These are phyloP conservation scores for Silybum marianum DNA, from an alignment of 129 eudicot genomes.

Conservation along the genomic window DNA sequence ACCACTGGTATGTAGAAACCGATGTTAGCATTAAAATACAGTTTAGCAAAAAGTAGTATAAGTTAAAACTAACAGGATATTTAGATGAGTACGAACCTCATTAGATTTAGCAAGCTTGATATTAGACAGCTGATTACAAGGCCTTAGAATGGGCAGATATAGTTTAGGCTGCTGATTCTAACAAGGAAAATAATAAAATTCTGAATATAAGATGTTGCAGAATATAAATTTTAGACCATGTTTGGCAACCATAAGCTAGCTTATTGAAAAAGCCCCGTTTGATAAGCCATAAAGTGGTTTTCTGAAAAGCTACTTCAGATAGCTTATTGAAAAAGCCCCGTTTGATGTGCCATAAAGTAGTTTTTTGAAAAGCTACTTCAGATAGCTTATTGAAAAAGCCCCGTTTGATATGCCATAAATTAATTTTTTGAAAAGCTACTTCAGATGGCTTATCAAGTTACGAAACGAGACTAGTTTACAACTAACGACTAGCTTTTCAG, in stretches of 20 bases:
- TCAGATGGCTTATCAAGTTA: not conserved
- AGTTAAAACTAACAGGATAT: not conserved
- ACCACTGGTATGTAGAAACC: slow-evolving; percentile 61
- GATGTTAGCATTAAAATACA: slow-evolving; percentile 9
- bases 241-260: not conserved
- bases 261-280: not conserved
- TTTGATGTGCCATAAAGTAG: not conserved
- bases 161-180: slow-evolving; percentile 53
- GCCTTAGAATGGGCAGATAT: slow-evolving; percentile 58
- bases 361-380: not conserved
- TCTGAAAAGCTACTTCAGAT: not conserved
- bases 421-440: not conserved
- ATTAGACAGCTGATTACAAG: slow-evolving; percentile 35
- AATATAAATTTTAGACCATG: not conserved
- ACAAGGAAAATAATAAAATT: not conserved
- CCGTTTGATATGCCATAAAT: not conserved
- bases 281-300: not conserved
- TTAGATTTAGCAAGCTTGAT: slow-evolving; percentile 80
- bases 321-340: not conserved
- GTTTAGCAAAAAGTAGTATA: not conserved
- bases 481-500: no score
- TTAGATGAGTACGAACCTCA: slow-evolving; percentile 52
- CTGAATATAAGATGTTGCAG: not conserved
- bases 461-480: no score
- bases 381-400: not conserved